Evolutionary conservation across 2,329 filamentous ascomycete species (phyloP).

Genomic region (Incumbomyces delicatus): DNA sequence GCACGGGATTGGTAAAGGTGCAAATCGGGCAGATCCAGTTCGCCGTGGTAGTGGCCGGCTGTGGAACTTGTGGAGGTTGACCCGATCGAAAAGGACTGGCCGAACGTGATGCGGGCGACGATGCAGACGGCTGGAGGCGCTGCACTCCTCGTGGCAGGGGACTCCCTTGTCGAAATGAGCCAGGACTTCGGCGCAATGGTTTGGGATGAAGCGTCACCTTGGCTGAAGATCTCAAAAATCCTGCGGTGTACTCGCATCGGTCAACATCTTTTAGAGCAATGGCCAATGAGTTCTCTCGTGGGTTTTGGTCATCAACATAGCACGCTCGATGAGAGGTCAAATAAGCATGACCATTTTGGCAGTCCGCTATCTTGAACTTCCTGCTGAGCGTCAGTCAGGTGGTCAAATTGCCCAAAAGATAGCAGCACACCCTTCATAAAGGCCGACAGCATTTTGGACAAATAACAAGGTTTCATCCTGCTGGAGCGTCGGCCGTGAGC

Average conservation of each 20-base stretch:
- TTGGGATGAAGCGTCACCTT: constrained; percentile 89
- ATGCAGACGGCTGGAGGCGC: constrained; percentile 17
- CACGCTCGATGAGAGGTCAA: constrained; percentile 90
- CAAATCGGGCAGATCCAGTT: constrained; percentile 97
- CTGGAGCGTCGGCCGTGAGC: constrained; percentile 81
- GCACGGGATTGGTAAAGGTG: constrained; percentile 85
- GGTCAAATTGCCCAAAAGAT: background rate
- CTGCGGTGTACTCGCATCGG: constrained; percentile 82
- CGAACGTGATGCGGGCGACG: constrained; percentile 24
- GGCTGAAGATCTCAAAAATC: constrained; percentile 87
- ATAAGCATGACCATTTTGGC: constrained; percentile 94
- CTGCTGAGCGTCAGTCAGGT: constrained; percentile 35
- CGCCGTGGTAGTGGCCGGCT: constrained; percentile 36
- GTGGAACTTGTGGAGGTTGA: background rate
- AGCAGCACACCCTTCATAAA: constrained; percentile 81
- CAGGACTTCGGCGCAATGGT: constrained; percentile 54
- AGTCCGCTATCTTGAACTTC: constrained; percentile 88
- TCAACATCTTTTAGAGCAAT: constrained; percentile 88
- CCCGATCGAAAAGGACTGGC: constrained; percentile 22
- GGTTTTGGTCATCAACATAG: constrained; percentile 84
- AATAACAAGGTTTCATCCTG: constrained; percentile 92
- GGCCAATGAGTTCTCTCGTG: constrained; percentile 72
- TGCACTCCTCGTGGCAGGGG: constrained; percentile 18
- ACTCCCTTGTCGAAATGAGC: constrained; percentile 37
- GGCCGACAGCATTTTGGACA: constrained; percentile 91